Evolutionary conservation across 2,329 filamentous ascomycete genomes (phyloP), one percentile per base, ranked within the genome.

Genomic region (Epichloe brachyelytri): DNA sequence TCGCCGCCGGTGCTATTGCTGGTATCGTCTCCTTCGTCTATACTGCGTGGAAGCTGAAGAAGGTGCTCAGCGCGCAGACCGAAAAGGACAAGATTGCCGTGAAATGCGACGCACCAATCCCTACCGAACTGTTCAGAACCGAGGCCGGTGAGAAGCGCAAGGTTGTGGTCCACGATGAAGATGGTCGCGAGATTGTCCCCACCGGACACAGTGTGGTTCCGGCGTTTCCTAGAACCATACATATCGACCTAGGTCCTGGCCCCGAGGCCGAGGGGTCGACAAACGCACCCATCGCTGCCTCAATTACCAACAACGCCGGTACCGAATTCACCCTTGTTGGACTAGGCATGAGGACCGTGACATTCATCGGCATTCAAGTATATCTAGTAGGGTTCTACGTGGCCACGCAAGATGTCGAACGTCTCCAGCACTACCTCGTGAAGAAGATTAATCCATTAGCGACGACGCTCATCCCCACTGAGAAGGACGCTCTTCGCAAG

Each of bases 321-420:
- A 79, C 66, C 60, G 85, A 95, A 60, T 97, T 96, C 66, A 90
- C 88, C 20, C 76, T 97, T 0, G 78, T 97, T 6, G 93, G 93
- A 0, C 71, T 96, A 5, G 93, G 93, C 17, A 83, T 94, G 55
- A 80, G 93, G 51, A 89, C 85, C 1, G 93, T 98, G 34, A 94
- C 86, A 22, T 95, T 97, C 66, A 71, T 97, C 43, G 74, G 80
- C 46, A 88, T 98, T 43, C 84, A 95, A 65, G 93, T 98, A 49
- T 98, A 98, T 70, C 86, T 97, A 17, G 86, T 95, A 0, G 93
- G 91, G 15, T 80, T 94, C 60, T 98, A 98, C 70, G 77, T 97
- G 26, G 87, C 89, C 26, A 91, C 85, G 0, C 73, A 83, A 38
- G 89, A 95, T 62, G 82, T 98, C 53, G 81, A 83, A 4, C 75